Base-by-base conservation (phyloP, 805 yeast genomes). In the Ogataea parapolymorpha region DNA sequence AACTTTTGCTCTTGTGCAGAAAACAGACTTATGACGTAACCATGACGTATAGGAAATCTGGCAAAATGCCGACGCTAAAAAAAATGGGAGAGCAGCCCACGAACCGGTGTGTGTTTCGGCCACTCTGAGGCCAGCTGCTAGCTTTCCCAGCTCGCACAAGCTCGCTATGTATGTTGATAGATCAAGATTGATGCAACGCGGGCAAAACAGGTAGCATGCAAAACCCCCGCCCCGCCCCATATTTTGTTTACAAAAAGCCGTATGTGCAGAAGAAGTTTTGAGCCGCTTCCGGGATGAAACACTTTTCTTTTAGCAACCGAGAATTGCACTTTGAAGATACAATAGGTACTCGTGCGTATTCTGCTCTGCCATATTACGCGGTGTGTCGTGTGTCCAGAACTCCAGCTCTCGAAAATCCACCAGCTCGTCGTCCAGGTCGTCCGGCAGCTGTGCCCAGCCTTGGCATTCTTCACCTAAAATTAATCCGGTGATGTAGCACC, bases 381-480 rank as follows among this genome's bases (percentile, higher is more conserved):
- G 46, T 42, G 55, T 44, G 24, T 68, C 58, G 39, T 54, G 40
- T 8, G 37, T 24, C 58, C 58, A 56, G 36, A 53, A 56, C 25
- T 48, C 62, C 13, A 36, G 35, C 16, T 54, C 51, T 4, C 46
- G 37, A 20, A 30, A 46, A 30, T 39, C 48, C 1, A 54, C 43
- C 15, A 50, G 24, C 2, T 49, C 51, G 6, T 48, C 51, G 37
- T 79, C 85, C 0, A 82, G 81, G 3, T 79, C 62, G 3, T 79
- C 62, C 9, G 70, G 75, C 64, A 77, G 71, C 13, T 62, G 53
- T 5, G 45, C 39, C 44, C 56, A 49, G 2, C 20, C 24, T 16
- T 41, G 40, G 12, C 46, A 50, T 3, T 55, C 48, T 10, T 56
- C 50, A 4, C 54, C 45, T 6, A 39, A 26, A 8, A 60, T 56